Conservation (phyloP, 1,139 yeast genomes). For the Yamadazyma pseudoaaseri region DNA sequence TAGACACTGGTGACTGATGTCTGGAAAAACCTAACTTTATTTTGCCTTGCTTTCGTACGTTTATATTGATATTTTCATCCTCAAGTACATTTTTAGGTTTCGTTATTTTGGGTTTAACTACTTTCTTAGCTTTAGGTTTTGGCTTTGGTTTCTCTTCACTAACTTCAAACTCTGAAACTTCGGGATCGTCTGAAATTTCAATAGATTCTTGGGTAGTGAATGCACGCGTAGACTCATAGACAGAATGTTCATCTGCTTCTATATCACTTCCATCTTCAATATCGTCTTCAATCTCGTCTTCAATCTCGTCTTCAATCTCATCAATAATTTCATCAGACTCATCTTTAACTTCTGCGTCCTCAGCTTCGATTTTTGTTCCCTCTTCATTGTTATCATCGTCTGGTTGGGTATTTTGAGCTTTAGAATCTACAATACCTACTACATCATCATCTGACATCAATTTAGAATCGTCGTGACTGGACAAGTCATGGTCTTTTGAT, state of each 20-base stretch:
- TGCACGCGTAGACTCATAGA: neutral
- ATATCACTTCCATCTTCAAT: neutral
- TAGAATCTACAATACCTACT: too few relatives aligned
- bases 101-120: slow-evolving; percentile 2
- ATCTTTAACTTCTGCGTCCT: neutral
- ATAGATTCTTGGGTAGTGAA: neutral
- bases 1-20: slow-evolving; percentile 17
- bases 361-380: neutral
- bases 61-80: slow-evolving; percentile 2
- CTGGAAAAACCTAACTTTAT: slow-evolving; percentile 7
- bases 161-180: neutral
- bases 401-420: too few relatives aligned
- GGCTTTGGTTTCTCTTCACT: neutral
- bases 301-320: neutral
- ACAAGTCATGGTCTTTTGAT: too few relatives aligned
- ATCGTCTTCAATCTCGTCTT: slow-evolving; percentile 2
- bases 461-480: too few relatives aligned
- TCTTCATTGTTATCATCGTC: neutral
- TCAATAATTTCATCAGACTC: slow-evolving; percentile 4
- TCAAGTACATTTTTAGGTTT: slow-evolving; percentile 4
- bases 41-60: slow-evolving; percentile 14
- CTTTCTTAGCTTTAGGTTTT: neutral
- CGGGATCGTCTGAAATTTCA: slow-evolving; percentile 1
- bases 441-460: too few relatives aligned
- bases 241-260: neutral